Evolutionary conservation across 2,329 filamentous ascomycete species (phyloP).

Genomic region (Ophiosphaerella korrae): DNA sequence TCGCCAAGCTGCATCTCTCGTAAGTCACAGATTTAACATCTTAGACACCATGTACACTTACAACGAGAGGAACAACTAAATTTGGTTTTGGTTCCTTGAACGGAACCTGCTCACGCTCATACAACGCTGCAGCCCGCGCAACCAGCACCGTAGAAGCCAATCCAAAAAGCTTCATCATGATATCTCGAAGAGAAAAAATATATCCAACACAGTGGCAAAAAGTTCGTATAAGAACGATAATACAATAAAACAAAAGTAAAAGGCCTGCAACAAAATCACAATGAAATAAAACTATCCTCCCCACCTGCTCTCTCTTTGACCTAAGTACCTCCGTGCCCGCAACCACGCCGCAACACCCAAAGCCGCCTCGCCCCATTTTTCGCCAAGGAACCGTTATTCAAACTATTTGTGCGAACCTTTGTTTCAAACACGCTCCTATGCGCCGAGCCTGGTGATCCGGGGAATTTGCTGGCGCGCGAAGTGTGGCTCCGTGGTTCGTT

Average conservation of each 20-base stretch:
- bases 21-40: not conserved
- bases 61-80: conserved; percentile 1
- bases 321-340: no score
- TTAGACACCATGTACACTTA: not conserved
- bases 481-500: not conserved
- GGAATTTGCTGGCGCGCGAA: not conserved
- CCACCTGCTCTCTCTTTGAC: no score
- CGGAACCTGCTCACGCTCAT: not conserved
- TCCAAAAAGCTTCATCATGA: not conserved
- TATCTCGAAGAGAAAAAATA: not conserved
- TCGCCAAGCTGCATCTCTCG: conserved; percentile 4
- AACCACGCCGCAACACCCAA: not conserved
- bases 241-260: not conserved
- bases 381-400: no score
- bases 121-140: not conserved
- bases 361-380: not conserved
- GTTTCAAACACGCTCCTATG: not conserved
- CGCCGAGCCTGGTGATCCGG: not conserved
- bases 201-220: no score
- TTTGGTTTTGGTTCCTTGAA: not conserved
- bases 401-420: no score
- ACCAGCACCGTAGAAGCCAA: not conserved
- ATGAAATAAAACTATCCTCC: no score
- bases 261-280: no score
- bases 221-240: no score